Percentiles rank a stretch among this genome's conserved stretches.
These are phyloP conservation scores for Durusdinium trenchii DNA, from an alignment of 73 alveolate species.

Conservation along the genomic window DNA sequence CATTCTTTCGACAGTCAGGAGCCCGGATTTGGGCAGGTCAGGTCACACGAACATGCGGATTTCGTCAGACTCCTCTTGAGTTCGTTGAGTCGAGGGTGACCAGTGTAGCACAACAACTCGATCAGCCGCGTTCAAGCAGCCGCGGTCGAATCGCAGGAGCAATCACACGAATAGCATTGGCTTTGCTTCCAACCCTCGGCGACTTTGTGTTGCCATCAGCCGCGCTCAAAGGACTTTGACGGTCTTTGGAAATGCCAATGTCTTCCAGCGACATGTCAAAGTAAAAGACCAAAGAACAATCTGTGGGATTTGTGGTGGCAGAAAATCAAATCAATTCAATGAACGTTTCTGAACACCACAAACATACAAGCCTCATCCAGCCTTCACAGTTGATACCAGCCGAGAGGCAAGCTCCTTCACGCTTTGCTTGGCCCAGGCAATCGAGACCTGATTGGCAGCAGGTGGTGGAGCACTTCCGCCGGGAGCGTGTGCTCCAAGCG, in stretches of 20 bases:
- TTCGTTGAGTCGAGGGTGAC: no score
- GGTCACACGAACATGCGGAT: no score
- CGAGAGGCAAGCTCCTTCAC: no score
- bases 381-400: not conserved
- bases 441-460: constrained; percentile 39
- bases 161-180: not conserved
- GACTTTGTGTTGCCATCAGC: constrained; percentile 33
- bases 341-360: no score
- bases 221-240: constrained; percentile 30
- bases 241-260: not conserved
- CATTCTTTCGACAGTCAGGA: constrained; percentile 6
- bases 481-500: not conserved
- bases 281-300: no score
- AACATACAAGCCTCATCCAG: no score
- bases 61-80: no score
- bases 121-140: no score
- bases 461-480: constrained; percentile 51
- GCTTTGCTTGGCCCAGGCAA: not conserved
- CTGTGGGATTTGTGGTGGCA: not conserved
- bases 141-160: no score
- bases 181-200: constrained; percentile 35
- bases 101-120: no score
- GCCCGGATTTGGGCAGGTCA: not conserved
- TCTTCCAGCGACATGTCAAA: not conserved
- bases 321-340: not conserved